Evolutionary conservation across 176 grass and related monocot genomes (phyloP), one percentile per base, ranked within the genome.

Genomic region (Alopecurus myosuroides): DNA sequence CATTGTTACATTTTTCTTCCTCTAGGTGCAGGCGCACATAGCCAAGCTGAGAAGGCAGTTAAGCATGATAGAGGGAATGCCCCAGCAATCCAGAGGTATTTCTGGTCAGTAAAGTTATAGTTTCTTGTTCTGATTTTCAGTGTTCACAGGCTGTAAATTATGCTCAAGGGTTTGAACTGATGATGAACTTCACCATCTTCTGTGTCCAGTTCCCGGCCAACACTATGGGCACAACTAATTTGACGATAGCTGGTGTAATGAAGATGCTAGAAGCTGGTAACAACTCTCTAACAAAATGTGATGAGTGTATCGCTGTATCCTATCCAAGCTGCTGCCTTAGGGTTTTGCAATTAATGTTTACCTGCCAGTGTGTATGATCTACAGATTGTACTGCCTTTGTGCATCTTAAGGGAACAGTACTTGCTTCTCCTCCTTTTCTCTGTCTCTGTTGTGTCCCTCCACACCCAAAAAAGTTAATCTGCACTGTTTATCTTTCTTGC

Each of bases 21-120:
- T 91, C 22, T 76, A 97, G 91, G 97, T 99, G 31, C 97, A 97
- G 45, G 91, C 91, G 30, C 91, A 97, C 81, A 97, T 99, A 61
- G 93, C 89, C 19, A 99, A 99, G 84, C 86, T 99, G 65, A 94
- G 91, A 85, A 92, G 97, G 84, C 97, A 97, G 82, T 70, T 99
- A 90, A 97, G 64, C 76, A 92, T 94, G 88, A 90, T 99, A 28
- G 97, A 97, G 39, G 91, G 93, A 77, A 74, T 88, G 74, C 93
- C 97, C 20, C 93, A 88, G 23, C 90, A 80, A 48, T 84, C 88
- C 30, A 98, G 94, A 89, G 87, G 76, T 41, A 51, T 86, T 88
- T 89, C 86, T 74, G 97, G 97, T 84, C 82, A 91, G 90, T 92
- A 88, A 87, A 77, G 11, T 79, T 87, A 49, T 9, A 33, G 0